These are phyloP conservation scores for Didymella sp. DNA, from an alignment of 2,329 filamentous ascomycete species.

Conservation along the genomic window DNA sequence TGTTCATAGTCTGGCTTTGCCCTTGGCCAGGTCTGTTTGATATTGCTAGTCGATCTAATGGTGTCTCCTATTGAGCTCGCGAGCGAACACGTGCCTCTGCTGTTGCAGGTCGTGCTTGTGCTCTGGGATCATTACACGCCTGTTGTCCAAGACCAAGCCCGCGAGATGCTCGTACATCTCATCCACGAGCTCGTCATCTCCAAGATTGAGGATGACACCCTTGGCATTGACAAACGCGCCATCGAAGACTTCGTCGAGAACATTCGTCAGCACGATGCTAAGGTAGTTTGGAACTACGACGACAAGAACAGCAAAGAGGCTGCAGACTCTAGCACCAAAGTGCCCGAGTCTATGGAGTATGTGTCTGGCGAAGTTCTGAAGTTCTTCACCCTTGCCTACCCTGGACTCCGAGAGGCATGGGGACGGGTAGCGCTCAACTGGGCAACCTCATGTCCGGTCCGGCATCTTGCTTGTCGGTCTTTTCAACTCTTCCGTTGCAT, in stretches of 20 bases:
- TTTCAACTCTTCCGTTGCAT: slow-evolving; percentile 98
- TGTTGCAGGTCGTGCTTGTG: slow-evolving; percentile 90
- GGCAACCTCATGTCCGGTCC: slow-evolving; percentile 95
- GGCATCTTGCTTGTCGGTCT: slow-evolving; percentile 92
- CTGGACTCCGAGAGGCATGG: slow-evolving; percentile 89
- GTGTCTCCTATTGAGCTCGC: slow-evolving; percentile 85
- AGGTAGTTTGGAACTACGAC: slow-evolving; percentile 92
- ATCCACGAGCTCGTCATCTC: slow-evolving; percentile 94
- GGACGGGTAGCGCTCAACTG: slow-evolving; percentile 87
- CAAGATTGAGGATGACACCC: slow-evolving; percentile 71
- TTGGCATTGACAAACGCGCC: slow-evolving; percentile 70
- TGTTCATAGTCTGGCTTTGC: slow-evolving; percentile 74
- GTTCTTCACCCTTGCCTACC: slow-evolving; percentile 84
- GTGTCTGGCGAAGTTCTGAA: slow-evolving; percentile 82
- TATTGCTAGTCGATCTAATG: slow-evolving; percentile 93
- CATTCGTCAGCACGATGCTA: slow-evolving; percentile 81
- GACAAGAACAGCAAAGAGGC: slow-evolving; percentile 79
- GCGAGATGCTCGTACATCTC: slow-evolving; percentile 96
- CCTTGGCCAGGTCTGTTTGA: slow-evolving; percentile 88
- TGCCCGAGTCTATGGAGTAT: slow-evolving; percentile 85
- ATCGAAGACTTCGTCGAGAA: slow-evolving; percentile 90
- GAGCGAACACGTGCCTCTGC: slow-evolving; percentile 79
- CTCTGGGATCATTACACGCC: slow-evolving; percentile 98
- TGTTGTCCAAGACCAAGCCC: slow-evolving; percentile 92
- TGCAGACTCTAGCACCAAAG: slow-evolving; percentile 76